phyloP scores from a whole-genome alignment of 2,329 filamentous ascomycete genomes.

The Colletotrichum somersetense region DNA sequence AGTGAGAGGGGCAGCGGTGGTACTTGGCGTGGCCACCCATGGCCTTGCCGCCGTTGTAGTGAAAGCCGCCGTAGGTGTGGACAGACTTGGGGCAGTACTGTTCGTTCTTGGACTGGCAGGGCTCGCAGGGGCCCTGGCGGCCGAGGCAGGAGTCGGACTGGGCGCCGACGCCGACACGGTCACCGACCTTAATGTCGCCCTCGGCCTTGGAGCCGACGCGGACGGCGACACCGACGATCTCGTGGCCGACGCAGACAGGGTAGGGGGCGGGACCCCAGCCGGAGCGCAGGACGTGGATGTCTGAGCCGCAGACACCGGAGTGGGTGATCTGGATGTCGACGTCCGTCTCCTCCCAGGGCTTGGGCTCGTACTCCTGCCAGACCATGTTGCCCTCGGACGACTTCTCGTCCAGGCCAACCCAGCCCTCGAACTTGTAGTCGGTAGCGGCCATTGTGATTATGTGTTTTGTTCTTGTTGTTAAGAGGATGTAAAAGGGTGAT shows the following conservation, averaged over 20 bases:
- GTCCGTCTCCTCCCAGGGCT: constrained; percentile 74
- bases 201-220: constrained; percentile 59
- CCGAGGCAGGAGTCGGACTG: constrained; percentile 65
- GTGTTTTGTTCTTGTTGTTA: constrained; percentile 12
- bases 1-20: constrained; percentile 56
- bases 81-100: constrained; percentile 52
- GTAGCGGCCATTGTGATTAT: constrained; percentile 47
- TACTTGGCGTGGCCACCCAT: constrained; percentile 56
- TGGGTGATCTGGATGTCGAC: constrained; percentile 75
- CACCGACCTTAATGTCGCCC: constrained; percentile 63
- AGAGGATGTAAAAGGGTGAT: neutral
- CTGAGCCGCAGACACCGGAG: constrained; percentile 75
- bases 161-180: constrained; percentile 71
- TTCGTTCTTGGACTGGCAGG: constrained; percentile 57
- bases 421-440: constrained; percentile 64
- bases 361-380: constrained; percentile 70
- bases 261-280: constrained; percentile 57
- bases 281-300: constrained; percentile 69
- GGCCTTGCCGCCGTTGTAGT: constrained; percentile 47
- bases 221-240: constrained; percentile 62
- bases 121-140: constrained; percentile 50
- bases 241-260: constrained; percentile 46
- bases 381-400: constrained; percentile 65
- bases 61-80: constrained; percentile 64
- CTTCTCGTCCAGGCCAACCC: constrained; percentile 58